Evolutionary conservation across 2,329 filamentous ascomycete genomes (phyloP), one percentile per base, ranked within the genome.

Genomic region (Colletotrichum gloeosporioides): DNA sequence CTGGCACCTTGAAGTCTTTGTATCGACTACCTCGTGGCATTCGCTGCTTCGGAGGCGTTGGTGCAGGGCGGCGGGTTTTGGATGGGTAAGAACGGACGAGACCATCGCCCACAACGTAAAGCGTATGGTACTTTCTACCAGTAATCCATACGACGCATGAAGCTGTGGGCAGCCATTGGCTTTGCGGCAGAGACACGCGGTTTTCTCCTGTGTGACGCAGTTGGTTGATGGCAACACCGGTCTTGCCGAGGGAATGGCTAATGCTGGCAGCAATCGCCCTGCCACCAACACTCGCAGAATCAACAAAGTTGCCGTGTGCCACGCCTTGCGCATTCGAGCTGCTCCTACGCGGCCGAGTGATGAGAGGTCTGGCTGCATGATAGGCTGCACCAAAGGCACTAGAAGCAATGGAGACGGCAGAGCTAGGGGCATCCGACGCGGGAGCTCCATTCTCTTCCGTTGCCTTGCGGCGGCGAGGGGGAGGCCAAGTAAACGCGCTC

Each of bases 401-500:
- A 44, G 94, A 93, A 1, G 94, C 94, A 22, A 94, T 91, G 6
- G 93, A 92, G 18, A 95, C 90, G 5, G 93, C 91, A 7, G 90
- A 90, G 49, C 83, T 86, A 3, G 87, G 79, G 29, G 86, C 85
- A 62, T 92, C 90, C 4, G 90, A 83, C 8, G 87, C 82, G 13
- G 90, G 87, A 16, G 87, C 85, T 15, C 86, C 84, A 22, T 84
- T 84, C 49, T 91, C 88, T 75, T 84, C 86, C 49, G 81, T 81
- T 68, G 84, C 86, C 76, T 84, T 85, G 75, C 89, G 87, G 69
- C 90, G 88, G 53, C 91, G 89, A 57, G 92, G 93, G 29, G 96
- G 95, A 55, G 96, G 96, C 96, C 96, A 98, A 79, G 94, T 92
- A 80, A 96, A 96, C 6, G 95, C 95, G 78, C 92, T 94, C 62